A percentile compares a stretch with the other conserved stretches of the same genome.
Evolutionary conservation across 495 filamentous ascomycete genomes (phyloP).

Genomic region (Penicillium turbatum): DNA sequence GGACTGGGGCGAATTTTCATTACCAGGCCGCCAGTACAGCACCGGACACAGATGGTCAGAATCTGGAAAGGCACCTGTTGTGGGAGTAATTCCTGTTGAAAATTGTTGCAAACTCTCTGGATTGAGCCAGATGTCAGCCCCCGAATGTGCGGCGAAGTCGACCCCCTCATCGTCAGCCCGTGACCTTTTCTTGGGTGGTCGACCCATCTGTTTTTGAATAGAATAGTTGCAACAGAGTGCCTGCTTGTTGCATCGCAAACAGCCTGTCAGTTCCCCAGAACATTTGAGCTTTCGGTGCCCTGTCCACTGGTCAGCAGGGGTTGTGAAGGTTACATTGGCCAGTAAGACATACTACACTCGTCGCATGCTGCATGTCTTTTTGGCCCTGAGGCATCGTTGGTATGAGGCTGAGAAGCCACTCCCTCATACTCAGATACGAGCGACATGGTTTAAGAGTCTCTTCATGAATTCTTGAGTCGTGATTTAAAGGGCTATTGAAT

Average conservation of each 20-base stretch:
- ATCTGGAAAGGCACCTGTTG: slow-evolving; percentile 11
- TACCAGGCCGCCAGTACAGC: slow-evolving; percentile 20
- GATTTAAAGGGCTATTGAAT: neutral
- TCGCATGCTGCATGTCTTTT: slow-evolving; percentile 44
- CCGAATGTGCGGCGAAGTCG: slow-evolving; percentile 12
- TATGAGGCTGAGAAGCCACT: neutral
- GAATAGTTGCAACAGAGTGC: slow-evolving; percentile 43
- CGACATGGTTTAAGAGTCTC: neutral
- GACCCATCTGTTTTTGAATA: slow-evolving; percentile 46
- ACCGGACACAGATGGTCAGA: slow-evolving; percentile 26
- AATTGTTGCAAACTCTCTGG: slow-evolving; percentile 18
- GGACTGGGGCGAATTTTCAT: slow-evolving; percentile 9
- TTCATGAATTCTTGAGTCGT: neutral
- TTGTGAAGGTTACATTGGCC: neutral
- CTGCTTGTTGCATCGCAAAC: slow-evolving; percentile 41
- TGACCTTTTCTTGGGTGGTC: slow-evolving; percentile 42
- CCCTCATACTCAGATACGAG: slow-evolving; percentile 2
- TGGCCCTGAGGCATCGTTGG: slow-evolving; percentile 6
- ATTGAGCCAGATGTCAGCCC: slow-evolving; percentile 25
- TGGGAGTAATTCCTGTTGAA: slow-evolving; percentile 8
- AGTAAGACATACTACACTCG: slow-evolving; percentile 35
- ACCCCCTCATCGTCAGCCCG: slow-evolving; percentile 31
- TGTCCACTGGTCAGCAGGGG: slow-evolving; percentile 21
- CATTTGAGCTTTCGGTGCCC: slow-evolving; percentile 49
- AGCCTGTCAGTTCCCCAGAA: slow-evolving; percentile 42